A percentile compares a stretch with the other conserved stretches of the same genome.
phyloP scores from a whole-genome alignment of 148 eudicot species.

The Cornus suecica region DNA sequence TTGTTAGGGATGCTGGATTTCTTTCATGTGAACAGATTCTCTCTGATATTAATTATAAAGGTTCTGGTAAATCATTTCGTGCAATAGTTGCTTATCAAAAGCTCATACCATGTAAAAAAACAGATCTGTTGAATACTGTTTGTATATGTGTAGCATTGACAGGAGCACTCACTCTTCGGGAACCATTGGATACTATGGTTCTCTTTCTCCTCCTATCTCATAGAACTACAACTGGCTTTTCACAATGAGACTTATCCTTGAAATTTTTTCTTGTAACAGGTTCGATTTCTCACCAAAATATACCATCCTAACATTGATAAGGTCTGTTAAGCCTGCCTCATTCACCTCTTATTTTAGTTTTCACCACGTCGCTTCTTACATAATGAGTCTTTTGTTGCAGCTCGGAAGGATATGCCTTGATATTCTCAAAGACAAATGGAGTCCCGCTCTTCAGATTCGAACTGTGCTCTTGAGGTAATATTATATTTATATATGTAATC shows the following conservation, averaged over 20 bases:
- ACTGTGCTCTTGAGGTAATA: constrained; percentile 90
- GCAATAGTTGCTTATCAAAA: too few relatives aligned
- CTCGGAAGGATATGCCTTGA: constrained; percentile 99
- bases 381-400: constrained; percentile 32
- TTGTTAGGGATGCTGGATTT: not conserved
- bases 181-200: not conserved
- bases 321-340: constrained; percentile 39
- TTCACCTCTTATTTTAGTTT: not conserved
- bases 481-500: too few relatives aligned
- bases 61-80: not conserved
- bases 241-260: not conserved
- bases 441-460: constrained; percentile 99
- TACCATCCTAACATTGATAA: constrained; percentile 98
- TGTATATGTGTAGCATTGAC: not conserved
- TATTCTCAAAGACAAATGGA: constrained; percentile 98
- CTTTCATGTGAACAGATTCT: not conserved
- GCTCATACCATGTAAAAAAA: too few relatives aligned
- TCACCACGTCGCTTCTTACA: not conserved
- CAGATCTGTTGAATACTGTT: not conserved
- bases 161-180: not conserved
- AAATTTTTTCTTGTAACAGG: constrained; percentile 50
- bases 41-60: not conserved
- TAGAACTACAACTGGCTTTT: not conserved
- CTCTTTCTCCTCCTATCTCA: not conserved
- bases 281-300: constrained; percentile 94